Evolutionary conservation across 345 rosid species (phyloP).

Genomic region (Garcia nutans): DNA sequence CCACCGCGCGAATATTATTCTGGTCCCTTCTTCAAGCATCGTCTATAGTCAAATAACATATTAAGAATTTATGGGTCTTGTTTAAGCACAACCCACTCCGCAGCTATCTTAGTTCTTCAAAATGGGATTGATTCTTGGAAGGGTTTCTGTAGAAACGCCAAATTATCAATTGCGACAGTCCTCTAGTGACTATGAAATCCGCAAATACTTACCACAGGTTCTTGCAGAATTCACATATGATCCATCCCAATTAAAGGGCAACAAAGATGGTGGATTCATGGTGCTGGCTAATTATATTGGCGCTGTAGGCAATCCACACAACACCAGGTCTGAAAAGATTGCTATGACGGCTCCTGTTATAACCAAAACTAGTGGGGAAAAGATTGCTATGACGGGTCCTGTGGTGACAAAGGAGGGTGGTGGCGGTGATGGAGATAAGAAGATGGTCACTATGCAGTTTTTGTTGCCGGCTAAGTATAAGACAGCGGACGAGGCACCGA

Average conservation of each 20-base stretch:
- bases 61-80: not conserved
- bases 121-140: conserved; percentile 80
- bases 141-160: conserved; percentile 71
- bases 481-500: conserved; percentile 82
- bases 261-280: conserved; percentile 75
- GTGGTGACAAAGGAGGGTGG: conserved; percentile 59
- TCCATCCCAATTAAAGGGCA: conserved; percentile 60
- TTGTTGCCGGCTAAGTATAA: conserved; percentile 62
- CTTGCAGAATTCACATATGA: conserved; percentile 73
- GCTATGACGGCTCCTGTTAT: conserved; percentile 94
- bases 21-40: conserved; percentile 19
- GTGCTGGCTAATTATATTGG: conserved; percentile 82
- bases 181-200: conserved; percentile 64
- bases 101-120: conserved; percentile 7
- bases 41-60: not conserved
- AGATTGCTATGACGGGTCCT: conserved; percentile 85
- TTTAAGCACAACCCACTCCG: no score
- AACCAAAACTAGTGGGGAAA: conserved; percentile 51
- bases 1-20: conserved; percentile 15
- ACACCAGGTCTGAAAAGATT: conserved; percentile 67
- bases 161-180: conserved; percentile 52
- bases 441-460: conserved; percentile 84
- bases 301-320: conserved; percentile 74
- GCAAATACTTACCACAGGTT: conserved; percentile 64
- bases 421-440: conserved; percentile 18